phyloP scores from a whole-genome alignment of 495 filamentous ascomycete genomes.

The Penicillium soppii region DNA sequence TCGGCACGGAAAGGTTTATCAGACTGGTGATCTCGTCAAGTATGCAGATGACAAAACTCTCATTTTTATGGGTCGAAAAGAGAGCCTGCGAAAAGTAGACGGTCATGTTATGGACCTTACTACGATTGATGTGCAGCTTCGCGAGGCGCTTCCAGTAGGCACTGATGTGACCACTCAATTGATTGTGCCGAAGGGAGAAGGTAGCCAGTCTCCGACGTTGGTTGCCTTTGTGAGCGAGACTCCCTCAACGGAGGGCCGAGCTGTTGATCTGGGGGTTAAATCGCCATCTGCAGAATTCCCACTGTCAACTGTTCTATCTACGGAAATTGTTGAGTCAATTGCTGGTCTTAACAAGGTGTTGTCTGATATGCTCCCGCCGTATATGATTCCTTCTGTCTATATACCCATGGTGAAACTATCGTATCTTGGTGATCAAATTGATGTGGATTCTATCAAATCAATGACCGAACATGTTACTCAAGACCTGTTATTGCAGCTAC shows the following conservation, averaged over 20 bases:
- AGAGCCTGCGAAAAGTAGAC: slow-evolving; percentile 5
- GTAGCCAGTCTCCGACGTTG: slow-evolving; percentile 2
- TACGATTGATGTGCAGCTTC: slow-evolving; percentile 4
- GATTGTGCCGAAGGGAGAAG: slow-evolving; percentile 1
- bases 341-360: slow-evolving; percentile 28
- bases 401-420: slow-evolving; percentile 21
- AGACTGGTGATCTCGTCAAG: slow-evolving; percentile 8
- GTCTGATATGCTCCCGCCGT: slow-evolving; percentile 28
- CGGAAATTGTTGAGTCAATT: slow-evolving; percentile 15
- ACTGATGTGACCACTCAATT: not conserved
- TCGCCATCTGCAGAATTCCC: not conserved
- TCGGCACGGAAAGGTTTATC: slow-evolving; percentile 1
- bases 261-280: not conserved
- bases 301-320: slow-evolving; percentile 8
- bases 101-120: slow-evolving; percentile 11
- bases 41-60: slow-evolving; percentile 5
- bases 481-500: slow-evolving; percentile 12
- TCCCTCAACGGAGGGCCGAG: not conserved
- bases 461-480: slow-evolving; percentile 16
- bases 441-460: not conserved
- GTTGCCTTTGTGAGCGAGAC: slow-evolving; percentile 11
- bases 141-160: not conserved
- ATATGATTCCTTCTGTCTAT: slow-evolving; percentile 30
- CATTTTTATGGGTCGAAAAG: slow-evolving; percentile 8
- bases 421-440: not conserved